phyloP scores from a whole-genome alignment of 1,139 yeast genomes.

The Blastobotrys ciferrii region DNA sequence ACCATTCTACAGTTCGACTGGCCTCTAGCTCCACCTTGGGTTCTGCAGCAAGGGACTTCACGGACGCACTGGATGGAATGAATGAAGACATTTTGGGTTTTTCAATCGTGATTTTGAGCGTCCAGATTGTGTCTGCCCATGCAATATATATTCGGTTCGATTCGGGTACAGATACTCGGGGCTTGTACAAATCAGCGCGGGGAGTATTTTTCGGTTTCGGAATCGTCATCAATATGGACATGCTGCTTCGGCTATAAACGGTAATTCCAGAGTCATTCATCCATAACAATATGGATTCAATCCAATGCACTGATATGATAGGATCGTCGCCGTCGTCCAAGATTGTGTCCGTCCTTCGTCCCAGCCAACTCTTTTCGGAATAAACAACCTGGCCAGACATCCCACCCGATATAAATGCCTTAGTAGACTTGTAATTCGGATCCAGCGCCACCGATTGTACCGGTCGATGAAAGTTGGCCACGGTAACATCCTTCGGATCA shows the following conservation, averaged over 20 bases:
- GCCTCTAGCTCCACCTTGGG: constrained; percentile 57
- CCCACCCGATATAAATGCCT: constrained; percentile 82
- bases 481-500: constrained; percentile 63
- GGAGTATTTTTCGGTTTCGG: constrained; percentile 60
- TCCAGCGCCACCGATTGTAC: constrained; percentile 84
- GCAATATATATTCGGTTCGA: constrained; percentile 69
- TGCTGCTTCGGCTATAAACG: constrained; percentile 30
- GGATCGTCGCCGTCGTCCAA: constrained; percentile 68
- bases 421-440: constrained; percentile 57
- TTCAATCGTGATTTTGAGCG: constrained; percentile 47
- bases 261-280: constrained; percentile 78
- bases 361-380: constrained; percentile 83
- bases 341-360: constrained; percentile 66
- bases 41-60: constrained; percentile 38
- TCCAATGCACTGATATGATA: constrained; percentile 60
- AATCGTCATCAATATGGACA: constrained; percentile 44
- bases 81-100: constrained; percentile 16
- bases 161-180: constrained; percentile 68
- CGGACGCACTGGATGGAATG: constrained; percentile 28
- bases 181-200: constrained; percentile 83
- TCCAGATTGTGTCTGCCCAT: constrained; percentile 83
- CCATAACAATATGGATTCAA: constrained; percentile 47
- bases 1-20: constrained; percentile 53
- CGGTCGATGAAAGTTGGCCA: constrained; percentile 84
- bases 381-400: constrained; percentile 79